Conservation (phyloP, 2,329 filamentous ascomycete genomes). For the Tolypocladium amazonense region DNA sequence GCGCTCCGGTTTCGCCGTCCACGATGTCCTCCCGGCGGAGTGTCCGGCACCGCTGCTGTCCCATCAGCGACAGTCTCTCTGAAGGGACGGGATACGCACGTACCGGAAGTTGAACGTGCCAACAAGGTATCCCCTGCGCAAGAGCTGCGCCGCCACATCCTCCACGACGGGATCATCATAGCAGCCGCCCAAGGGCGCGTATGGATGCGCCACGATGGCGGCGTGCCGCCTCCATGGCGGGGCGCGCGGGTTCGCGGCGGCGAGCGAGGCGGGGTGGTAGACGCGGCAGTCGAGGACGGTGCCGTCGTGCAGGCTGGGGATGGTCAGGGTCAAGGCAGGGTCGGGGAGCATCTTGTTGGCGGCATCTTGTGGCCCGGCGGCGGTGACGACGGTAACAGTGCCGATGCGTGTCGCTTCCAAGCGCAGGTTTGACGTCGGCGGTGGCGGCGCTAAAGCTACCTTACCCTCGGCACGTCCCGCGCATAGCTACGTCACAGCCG, state of each 20-base stretch:
- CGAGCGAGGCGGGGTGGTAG: slow-evolving; percentile 54
- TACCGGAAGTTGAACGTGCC: slow-evolving; percentile 90
- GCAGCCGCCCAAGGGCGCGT: slow-evolving; percentile 75
- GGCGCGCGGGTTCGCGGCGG: slow-evolving; percentile 16
- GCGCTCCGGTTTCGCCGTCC: slow-evolving; percentile 72
- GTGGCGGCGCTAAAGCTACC: background rate
- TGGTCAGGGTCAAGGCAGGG: slow-evolving; percentile 56
- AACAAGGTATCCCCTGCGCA: slow-evolving; percentile 64
- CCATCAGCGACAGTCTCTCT: slow-evolving; percentile 3
- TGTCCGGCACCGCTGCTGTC: slow-evolving; percentile 57
- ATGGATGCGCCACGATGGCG: slow-evolving; percentile 76
- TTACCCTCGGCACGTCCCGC: background rate
- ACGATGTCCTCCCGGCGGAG: slow-evolving; percentile 72
- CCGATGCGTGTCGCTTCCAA: background rate
- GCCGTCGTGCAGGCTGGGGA: slow-evolving; percentile 78
- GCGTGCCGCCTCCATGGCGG: slow-evolving; percentile 36
- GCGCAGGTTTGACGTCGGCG: background rate
- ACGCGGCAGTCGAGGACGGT: slow-evolving; percentile 69
- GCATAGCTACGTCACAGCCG: background rate
- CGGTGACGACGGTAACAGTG: background rate
- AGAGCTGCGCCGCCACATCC: slow-evolving; percentile 50
- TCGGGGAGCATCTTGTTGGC: slow-evolving; percentile 38
- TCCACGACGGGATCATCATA: slow-evolving; percentile 75
- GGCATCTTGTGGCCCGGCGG: slow-evolving; percentile 1
- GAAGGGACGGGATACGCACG: slow-evolving; percentile 2